These are phyloP conservation scores for Favolaschia claudopus DNA, from an alignment of 768 basidiomycete species.

Conservation along the genomic window DNA sequence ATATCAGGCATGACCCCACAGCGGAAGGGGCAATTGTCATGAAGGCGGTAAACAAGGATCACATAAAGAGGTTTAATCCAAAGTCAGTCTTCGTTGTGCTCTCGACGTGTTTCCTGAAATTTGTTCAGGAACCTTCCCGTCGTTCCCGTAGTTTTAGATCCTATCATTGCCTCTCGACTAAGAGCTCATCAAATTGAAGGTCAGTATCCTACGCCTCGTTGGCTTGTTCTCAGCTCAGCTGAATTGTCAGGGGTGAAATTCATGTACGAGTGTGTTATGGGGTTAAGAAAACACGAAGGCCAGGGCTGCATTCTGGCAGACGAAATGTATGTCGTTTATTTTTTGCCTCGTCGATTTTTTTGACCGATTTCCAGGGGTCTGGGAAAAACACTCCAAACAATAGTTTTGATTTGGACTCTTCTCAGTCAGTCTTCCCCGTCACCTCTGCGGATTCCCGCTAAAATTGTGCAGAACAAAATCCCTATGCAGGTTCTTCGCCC, in stretches of 20 bases:
- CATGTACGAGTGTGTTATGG: conserved; percentile 97
- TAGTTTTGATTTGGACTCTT: conserved; percentile 91
- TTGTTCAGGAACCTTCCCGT: conserved; percentile 63
- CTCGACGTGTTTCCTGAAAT: conserved; percentile 10
- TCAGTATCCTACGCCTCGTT: conserved; percentile 28
- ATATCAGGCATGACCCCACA: conserved; percentile 75
- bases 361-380: conserved; percentile 69
- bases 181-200: conserved; percentile 93
- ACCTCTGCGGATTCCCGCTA: background rate
- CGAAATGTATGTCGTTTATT: conserved; percentile 70
- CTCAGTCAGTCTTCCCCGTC: conserved; percentile 73
- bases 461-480: conserved; percentile 74
- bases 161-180: conserved; percentile 76
- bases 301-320: conserved; percentile 97
- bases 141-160: conserved; percentile 90
- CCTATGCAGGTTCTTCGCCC: conserved; percentile 65
- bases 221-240: conserved; percentile 8
- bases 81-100: conserved; percentile 53
- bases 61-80: conserved; percentile 72
- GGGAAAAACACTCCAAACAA: conserved; percentile 97
- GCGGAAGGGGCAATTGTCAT: conserved; percentile 85
- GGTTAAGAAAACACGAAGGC: conserved; percentile 87
- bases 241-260: conserved; percentile 72
- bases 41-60: conserved; percentile 75
- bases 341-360: conserved; percentile 20